Evolutionary conservation across 768 basidiomycete species (phyloP).

Genomic region (Austroboletus eburneus): DNA sequence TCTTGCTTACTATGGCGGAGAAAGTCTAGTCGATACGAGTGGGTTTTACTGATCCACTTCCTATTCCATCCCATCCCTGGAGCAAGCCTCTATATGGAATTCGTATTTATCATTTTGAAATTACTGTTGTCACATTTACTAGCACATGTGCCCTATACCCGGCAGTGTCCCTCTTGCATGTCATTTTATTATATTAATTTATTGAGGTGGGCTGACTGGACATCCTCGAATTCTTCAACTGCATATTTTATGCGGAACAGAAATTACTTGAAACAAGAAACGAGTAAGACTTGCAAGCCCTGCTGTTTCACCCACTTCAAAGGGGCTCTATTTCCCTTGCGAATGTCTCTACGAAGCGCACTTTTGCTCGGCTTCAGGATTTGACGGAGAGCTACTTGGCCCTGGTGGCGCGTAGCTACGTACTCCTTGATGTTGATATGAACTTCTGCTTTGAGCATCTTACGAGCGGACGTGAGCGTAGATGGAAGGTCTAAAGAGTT

Average conservation of each 20-base stretch:
- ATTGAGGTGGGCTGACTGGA: too few species aligned
- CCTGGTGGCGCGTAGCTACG: constrained; percentile 58
- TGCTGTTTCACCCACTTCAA: constrained; percentile 59
- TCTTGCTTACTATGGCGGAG: constrained; percentile 6
- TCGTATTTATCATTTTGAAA: neutral
- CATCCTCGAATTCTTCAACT: too few species aligned
- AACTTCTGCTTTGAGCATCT: constrained; percentile 57
- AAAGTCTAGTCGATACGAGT: neutral
- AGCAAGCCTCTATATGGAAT: constrained; percentile 3
- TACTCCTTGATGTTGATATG: constrained; percentile 77
- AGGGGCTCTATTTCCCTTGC: constrained; percentile 43
- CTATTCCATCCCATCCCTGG: constrained; percentile 4
- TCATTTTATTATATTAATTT: constrained; percentile 3
- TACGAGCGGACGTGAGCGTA: constrained; percentile 63
- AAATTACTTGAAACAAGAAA: constrained; percentile 38
- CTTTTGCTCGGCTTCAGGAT: constrained; percentile 60
- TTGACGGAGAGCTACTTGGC: constrained; percentile 53
- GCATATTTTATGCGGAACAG: too few species aligned
- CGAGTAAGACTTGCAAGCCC: constrained; percentile 60
- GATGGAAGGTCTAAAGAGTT: constrained; percentile 46
- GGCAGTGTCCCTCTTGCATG: constrained; percentile 3
- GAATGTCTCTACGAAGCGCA: constrained; percentile 60
- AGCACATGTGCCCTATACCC: constrained; percentile 23
- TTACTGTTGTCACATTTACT: constrained; percentile 1
- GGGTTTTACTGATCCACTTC: neutral